phyloP scores from a whole-genome alignment of 768 basidiomycete genomes.

The Lactifluus echinatus region DNA sequence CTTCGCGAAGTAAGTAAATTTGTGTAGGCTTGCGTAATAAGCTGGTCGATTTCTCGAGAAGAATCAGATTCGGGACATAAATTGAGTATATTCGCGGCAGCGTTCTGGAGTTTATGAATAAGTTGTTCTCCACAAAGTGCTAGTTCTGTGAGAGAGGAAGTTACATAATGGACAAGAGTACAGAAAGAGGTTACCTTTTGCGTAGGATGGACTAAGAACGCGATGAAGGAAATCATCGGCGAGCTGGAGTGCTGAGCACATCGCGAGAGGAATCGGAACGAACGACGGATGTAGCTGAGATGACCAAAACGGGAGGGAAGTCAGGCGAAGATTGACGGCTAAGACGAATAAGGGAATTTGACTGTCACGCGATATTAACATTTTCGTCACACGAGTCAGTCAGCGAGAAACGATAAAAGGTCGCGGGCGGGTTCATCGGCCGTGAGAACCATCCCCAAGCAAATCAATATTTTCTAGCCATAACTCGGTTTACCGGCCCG shows the following conservation, averaged over 20 bases:
- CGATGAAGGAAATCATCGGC: neutral
- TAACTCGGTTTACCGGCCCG: slow-evolving; percentile 41
- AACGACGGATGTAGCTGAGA: too few relatives aligned
- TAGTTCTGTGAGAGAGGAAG: slow-evolving; percentile 7
- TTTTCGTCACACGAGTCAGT: slow-evolving; percentile 19
- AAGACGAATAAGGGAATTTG: slow-evolving; percentile 19
- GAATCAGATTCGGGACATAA: neutral
- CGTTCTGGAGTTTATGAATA: slow-evolving; percentile 12
- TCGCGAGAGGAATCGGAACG: too few relatives aligned
- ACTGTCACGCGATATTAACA: slow-evolving; percentile 20
- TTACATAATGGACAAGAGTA: slow-evolving; percentile 20
- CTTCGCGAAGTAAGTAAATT: slow-evolving; percentile 37
- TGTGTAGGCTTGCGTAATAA: slow-evolving; percentile 43
- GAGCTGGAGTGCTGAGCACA: slow-evolving; percentile 10
- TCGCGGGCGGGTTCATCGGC: slow-evolving; percentile 22
- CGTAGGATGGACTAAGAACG: slow-evolving; percentile 4
- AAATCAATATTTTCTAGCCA: slow-evolving; percentile 34
- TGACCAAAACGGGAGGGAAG: slow-evolving; percentile 2
- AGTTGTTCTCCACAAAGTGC: slow-evolving; percentile 30
- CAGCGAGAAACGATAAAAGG: slow-evolving; percentile 21
- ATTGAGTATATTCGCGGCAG: neutral
- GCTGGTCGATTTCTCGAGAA: slow-evolving; percentile 28
- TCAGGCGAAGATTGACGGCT: slow-evolving; percentile 18
- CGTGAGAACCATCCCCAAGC: slow-evolving; percentile 35
- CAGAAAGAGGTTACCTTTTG: slow-evolving; percentile 24